These are phyloP conservation scores for Ascocoryne sarcoides DNA, from an alignment of 2,329 filamentous ascomycete genomes.

Conservation along the genomic window DNA sequence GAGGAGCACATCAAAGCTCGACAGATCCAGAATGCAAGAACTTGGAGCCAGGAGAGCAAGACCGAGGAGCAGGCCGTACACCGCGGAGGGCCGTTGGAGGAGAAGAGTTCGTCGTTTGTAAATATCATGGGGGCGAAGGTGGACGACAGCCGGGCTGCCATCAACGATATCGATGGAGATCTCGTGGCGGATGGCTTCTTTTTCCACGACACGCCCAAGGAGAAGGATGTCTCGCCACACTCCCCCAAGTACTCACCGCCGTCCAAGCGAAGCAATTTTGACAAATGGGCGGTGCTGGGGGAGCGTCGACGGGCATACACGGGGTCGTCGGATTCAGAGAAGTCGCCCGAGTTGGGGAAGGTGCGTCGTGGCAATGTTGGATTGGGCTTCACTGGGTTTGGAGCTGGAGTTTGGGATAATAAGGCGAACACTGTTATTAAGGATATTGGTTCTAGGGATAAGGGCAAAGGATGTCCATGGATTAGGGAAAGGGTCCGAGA, in stretches of 20 bases:
- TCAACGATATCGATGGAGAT: constrained; percentile 50
- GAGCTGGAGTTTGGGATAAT: constrained; percentile 28
- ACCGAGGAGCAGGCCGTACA: constrained; percentile 32
- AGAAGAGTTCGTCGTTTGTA: constrained; percentile 44
- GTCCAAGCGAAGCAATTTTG: constrained; percentile 54
- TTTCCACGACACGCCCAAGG: constrained; percentile 54
- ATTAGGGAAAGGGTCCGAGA: constrained; percentile 39
- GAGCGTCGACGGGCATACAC: constrained; percentile 66
- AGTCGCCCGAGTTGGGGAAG: constrained; percentile 39
- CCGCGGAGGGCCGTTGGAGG: constrained; percentile 43
- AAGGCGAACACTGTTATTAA: constrained; percentile 28
- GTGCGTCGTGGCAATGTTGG: constrained; percentile 35
- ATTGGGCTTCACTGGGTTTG: constrained; percentile 40
- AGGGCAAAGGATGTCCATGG: constrained; percentile 42
- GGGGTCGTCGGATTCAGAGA: constrained; percentile 41
- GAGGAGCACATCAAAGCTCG: constrained; percentile 50
- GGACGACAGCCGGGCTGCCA: constrained; percentile 31
- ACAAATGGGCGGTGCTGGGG: constrained; percentile 87
- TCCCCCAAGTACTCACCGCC: constrained; percentile 54
- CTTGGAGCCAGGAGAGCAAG: constrained; percentile 59
- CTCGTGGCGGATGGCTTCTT: constrained; percentile 62
- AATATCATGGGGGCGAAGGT: constrained; percentile 36
- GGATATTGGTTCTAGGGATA: constrained; percentile 30
- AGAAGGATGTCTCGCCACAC: constrained; percentile 29
- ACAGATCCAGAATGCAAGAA: constrained; percentile 57